Conservation (phyloP, 371 early-diverging fungal species). For the Mortierella sp. region DNA sequence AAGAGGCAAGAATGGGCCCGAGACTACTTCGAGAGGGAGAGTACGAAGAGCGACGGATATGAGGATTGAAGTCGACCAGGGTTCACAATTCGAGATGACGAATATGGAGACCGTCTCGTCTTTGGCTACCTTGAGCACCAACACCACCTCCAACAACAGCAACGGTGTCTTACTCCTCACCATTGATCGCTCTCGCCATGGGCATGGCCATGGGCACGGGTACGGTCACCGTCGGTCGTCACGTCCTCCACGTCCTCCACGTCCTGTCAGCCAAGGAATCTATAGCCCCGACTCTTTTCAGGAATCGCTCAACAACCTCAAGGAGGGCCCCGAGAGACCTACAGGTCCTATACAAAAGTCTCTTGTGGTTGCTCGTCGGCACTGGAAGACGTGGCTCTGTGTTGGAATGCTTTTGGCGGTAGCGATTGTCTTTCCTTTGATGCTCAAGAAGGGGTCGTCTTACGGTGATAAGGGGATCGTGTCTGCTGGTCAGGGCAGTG, state of each 20-base stretch:
- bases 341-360: background rate
- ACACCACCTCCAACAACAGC: background rate
- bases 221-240: background rate
- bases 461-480: background rate
- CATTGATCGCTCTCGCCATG: background rate
- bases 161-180: background rate
- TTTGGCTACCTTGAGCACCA: background rate
- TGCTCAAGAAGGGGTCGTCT: background rate
- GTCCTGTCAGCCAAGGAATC: slow-evolving; percentile 11
- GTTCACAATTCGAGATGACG: background rate
- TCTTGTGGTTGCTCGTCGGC: background rate
- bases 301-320: slow-evolving; percentile 5
- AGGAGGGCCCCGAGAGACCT: background rate
- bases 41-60: background rate
- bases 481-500: background rate
- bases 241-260: background rate
- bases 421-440: background rate
- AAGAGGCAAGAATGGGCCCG: background rate
- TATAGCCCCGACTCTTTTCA: slow-evolving; percentile 19
- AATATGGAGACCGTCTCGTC: background rate
- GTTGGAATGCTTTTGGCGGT: background rate
- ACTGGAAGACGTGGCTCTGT: slow-evolving; percentile 1
- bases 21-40: background rate
- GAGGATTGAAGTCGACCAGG: background rate
- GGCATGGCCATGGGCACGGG: background rate